Base-by-base conservation (phyloP, 257 asterid genomes). In the Verbena officinalis region DNA sequence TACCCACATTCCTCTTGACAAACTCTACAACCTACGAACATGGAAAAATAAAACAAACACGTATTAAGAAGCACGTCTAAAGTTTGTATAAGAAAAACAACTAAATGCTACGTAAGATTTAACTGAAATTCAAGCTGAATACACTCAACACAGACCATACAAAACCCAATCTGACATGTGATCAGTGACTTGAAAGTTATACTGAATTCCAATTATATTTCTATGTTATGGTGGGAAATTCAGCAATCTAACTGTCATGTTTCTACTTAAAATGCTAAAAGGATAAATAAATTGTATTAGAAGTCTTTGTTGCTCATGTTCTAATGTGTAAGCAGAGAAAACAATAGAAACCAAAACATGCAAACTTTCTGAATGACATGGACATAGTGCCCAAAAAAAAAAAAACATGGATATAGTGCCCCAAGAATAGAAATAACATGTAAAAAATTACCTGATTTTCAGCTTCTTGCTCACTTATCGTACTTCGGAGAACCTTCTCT, bases 21-120 rank as follows among this genome's bases (percentile, higher is more conserved):
- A 85, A 85, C 40, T 85, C 85, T 12, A 71, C 3, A 40, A 85
- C 93, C 93, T 85, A 64, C 70, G 72, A 68, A 59, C 34, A 34
- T 39, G 34, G 13, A 2, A 27, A 56, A 39, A 48, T 5, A 31
- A 34, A 48, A 57, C 59, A 64, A 7, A 36, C 49, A 34, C 1
- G 48, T 19, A 36, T 49, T 60, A 9, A n/a, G 50, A 52, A 52
- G 53, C 30, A 27, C 15, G 59, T 17, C 16, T 23, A 21, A 50
- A 59, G 22, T 68, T 59, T 21, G 34, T 34, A 48, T 14, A 27
- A 27, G 2, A 38, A 36, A 31, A 57, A 59, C 5, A 12, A 11
- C 24, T 6, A 11, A 12, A 11, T 58, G 21, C 44, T 22, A 40
- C 27, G 22, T 50, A 50, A 33, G 20, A 31, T 42, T 24, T 43